These are phyloP conservation scores for Phytophthora lateralis DNA, from an alignment of 352 stramenopile genomes.

Conservation along the genomic window DNA sequence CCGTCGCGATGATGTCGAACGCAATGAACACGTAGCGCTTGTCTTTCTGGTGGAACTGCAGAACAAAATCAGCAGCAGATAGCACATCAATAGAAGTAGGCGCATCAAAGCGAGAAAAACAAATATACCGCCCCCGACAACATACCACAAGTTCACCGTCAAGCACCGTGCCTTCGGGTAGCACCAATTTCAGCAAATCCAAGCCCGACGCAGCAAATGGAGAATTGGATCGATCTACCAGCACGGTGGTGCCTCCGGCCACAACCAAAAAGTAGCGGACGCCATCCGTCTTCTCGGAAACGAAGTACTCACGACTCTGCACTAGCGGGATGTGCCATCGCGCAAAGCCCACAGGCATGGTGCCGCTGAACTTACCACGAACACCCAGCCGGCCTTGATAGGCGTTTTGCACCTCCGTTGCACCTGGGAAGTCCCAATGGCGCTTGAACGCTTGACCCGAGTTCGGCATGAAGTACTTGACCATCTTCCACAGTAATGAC, in stretches of 20 bases:
- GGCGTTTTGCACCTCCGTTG: constrained; percentile 79
- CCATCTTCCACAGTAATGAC: constrained; percentile 78
- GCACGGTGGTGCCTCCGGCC: constrained; percentile 60
- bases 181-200: constrained; percentile 76
- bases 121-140: constrained; percentile 1
- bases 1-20: constrained; percentile 90
- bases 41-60: constrained; percentile 80
- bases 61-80: constrained; percentile 16
- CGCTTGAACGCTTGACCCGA: constrained; percentile 81
- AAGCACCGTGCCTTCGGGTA: constrained; percentile 88
- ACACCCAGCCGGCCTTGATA: constrained; percentile 75
- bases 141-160: constrained; percentile 89
- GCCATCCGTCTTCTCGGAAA: constrained; percentile 92
- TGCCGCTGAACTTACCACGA: constrained; percentile 87
- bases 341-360: constrained; percentile 93
- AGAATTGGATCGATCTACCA: constrained; percentile 83
- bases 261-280: constrained; percentile 92
- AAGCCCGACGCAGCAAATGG: constrained; percentile 81
- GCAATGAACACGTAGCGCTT: constrained; percentile 90
- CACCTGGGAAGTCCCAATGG: constrained; percentile 73
- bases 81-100: constrained; percentile 3
- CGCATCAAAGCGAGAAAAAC: neutral
- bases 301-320: constrained; percentile 84
- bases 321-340: constrained; percentile 88
- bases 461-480: constrained; percentile 86